Conservation (phyloP, 139 green algal genomes). For the Diplosphaera chodatii region DNA sequence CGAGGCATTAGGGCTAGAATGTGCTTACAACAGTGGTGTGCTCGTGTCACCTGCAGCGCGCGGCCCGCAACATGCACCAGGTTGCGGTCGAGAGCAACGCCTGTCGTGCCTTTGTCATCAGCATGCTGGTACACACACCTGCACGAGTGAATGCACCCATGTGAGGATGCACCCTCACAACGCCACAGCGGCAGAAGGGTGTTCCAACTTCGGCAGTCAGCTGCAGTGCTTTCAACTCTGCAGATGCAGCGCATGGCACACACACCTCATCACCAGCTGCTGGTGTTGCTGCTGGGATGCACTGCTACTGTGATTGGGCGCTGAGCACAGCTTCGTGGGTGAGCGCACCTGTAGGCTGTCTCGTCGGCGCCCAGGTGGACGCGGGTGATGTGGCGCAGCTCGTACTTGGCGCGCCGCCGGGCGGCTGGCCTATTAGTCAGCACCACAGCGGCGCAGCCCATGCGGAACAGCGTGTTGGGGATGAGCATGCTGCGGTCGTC, state of each 20-base stretch:
- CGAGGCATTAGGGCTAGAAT: too few relatives aligned
- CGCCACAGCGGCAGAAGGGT: too few relatives aligned
- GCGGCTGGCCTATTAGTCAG: slow-evolving; percentile 59
- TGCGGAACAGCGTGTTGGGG: slow-evolving; percentile 61
- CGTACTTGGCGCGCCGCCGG: slow-evolving; percentile 55
- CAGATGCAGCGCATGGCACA: too few relatives aligned
- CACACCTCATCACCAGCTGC: too few relatives aligned
- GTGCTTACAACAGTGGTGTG: too few relatives aligned
- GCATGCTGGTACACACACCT: slow-evolving; percentile 55
- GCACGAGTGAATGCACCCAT: neutral
- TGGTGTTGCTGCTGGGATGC: too few relatives aligned
- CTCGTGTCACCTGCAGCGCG: slow-evolving; percentile 30
- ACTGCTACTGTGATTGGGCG: too few relatives aligned
- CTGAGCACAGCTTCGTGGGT: too few relatives aligned
- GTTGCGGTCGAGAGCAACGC: slow-evolving; percentile 50
- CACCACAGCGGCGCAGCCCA: slow-evolving; percentile 50
- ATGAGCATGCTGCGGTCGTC: slow-evolving; percentile 73
- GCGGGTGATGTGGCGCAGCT: slow-evolving; percentile 56
- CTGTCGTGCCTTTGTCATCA: slow-evolving; percentile 37
- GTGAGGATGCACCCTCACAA: neutral
- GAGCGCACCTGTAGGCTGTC: slow-evolving; percentile 41
- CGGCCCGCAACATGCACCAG: slow-evolving; percentile 44
- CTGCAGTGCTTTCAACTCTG: too few relatives aligned
- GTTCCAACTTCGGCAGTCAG: too few relatives aligned
- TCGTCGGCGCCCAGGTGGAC: slow-evolving; percentile 65